phyloP scores from a whole-genome alignment of 371 early-diverging fungal species.

The Zychaea mexicana region DNA sequence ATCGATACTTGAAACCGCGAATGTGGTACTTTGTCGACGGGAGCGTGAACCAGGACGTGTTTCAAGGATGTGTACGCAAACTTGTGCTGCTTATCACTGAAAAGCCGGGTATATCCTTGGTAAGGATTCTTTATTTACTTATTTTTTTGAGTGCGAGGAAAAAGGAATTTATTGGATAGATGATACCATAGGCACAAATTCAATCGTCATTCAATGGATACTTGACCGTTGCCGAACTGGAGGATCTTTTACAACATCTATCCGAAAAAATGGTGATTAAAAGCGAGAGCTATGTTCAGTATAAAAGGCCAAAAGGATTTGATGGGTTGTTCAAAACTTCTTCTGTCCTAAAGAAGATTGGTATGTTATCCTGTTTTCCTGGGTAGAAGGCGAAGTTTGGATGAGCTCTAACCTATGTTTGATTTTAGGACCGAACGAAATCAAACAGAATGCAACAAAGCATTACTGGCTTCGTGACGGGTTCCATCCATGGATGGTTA shows the following conservation, averaged over 20 bases:
- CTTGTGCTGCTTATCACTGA: background rate
- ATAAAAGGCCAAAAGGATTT: background rate
- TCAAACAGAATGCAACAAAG: too few relatives aligned
- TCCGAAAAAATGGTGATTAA: background rate
- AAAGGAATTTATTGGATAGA: background rate
- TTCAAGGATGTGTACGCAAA: slow-evolving; percentile 8
- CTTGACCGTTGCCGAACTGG: background rate
- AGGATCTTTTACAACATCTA: background rate
- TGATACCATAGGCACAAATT: background rate
- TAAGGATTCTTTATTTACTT: background rate
- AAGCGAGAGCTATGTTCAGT: background rate
- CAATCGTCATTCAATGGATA: background rate
- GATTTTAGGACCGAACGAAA: too few relatives aligned
- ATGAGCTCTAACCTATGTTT: too few relatives aligned
- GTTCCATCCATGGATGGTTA: too few relatives aligned
- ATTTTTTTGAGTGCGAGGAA: background rate
- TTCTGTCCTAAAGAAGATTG: background rate
- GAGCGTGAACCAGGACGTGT: background rate
- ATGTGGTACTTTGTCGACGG: slow-evolving; percentile 13
- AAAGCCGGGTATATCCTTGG: slow-evolving; percentile 12
- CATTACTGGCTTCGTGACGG: too few relatives aligned
- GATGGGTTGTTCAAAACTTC: background rate
- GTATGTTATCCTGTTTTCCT: background rate
- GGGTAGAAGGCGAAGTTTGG: too few relatives aligned
- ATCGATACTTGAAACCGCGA: slow-evolving; percentile 3